Evolutionary conservation across 257 asterid genomes (phyloP), one percentile per base, ranked within the genome.

Genomic region (Nicotiana attenuata): DNA sequence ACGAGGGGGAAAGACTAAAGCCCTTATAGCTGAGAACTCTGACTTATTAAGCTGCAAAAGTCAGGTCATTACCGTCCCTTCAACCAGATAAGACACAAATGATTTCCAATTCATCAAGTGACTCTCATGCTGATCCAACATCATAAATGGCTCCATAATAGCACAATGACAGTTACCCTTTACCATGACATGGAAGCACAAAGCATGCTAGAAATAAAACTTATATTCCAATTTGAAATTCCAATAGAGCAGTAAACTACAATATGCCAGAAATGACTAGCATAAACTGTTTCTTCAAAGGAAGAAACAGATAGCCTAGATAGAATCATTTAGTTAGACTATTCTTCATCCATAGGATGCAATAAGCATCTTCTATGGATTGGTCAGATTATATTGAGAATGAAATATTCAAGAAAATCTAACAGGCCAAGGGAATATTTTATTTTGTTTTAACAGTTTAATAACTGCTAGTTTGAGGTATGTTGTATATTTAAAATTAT

Each of bases 381-480:
- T 22, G 52, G 38, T 15, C 38, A 50, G 29, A 35, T 52, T 14
- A 75, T 22, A 73, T 26, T 50, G 26, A 75, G 64, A 59, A 75
- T 20, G 17, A 75, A 75, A 26, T 59, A 9, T 75, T 50, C 80
- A 16, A 16, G 63, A 47, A 75, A 75, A 50, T 75, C 80, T 26
- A 24, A 17, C 41, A 15, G 31, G n/a, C 45, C 64, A 26, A 75
- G 26, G 17, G 80, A 50, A 75, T 50, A 75, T 26, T 26, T 75
- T 50, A 26, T 24, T 75, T 26, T 7, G 64, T 52, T 52, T 50
- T 47, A 75, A 26, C 53, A 75, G 41, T 52, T 50, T 52, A 50
- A 75, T 52, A 75, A 22, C 80, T 75, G 28, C 80, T 75, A 26
- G 80, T 26, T 26, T 75, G 80, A 52, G 45, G 45, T 50, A 75